phyloP scores from a whole-genome alignment of 176 grass and related monocot species.

The Hyparrhenia diplandra region DNA sequence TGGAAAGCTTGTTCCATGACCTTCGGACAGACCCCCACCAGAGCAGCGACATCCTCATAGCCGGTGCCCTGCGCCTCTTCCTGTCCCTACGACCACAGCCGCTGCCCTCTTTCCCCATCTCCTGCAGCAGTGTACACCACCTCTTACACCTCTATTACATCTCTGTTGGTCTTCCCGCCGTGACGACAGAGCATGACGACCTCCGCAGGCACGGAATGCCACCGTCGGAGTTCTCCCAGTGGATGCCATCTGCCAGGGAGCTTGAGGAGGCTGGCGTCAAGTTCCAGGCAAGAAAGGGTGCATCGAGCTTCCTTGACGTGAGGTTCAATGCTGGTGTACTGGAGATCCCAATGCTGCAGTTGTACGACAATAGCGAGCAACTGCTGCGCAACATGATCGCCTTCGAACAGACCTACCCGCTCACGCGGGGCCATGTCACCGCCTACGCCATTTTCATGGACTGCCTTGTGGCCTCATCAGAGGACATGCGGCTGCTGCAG shows the following conservation, averaged over 20 bases:
- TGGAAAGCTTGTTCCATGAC: too few species aligned
- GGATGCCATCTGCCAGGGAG: conserved; percentile 29
- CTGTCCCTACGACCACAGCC: too few species aligned
- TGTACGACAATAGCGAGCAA: conserved; percentile 21
- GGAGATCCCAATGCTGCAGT: conserved; percentile 37
- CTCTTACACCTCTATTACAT: too few species aligned
- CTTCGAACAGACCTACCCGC: conserved; percentile 33
- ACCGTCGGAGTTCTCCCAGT: not conserved
- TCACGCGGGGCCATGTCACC: not conserved
- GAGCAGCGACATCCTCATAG: too few species aligned
- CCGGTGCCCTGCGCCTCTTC: too few species aligned
- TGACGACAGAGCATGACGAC: too few species aligned
- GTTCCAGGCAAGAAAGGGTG: not conserved
- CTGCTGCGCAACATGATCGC: conserved; percentile 40
- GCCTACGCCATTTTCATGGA: conserved; percentile 42
- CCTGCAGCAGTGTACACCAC: too few species aligned
- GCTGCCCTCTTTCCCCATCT: too few species aligned
- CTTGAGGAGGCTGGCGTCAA: too few species aligned
- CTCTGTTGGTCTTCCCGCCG: too few species aligned
- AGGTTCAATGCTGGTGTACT: not conserved
- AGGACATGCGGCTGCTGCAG: conserved; percentile 35
- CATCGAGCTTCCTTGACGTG: conserved; percentile 25
- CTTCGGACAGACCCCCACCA: too few species aligned
- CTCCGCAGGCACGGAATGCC: too few species aligned
- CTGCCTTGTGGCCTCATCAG: conserved; percentile 8